Evolutionary conservation across 495 filamentous ascomycete genomes (phyloP).

Genomic region (Aspergillus affinis): DNA sequence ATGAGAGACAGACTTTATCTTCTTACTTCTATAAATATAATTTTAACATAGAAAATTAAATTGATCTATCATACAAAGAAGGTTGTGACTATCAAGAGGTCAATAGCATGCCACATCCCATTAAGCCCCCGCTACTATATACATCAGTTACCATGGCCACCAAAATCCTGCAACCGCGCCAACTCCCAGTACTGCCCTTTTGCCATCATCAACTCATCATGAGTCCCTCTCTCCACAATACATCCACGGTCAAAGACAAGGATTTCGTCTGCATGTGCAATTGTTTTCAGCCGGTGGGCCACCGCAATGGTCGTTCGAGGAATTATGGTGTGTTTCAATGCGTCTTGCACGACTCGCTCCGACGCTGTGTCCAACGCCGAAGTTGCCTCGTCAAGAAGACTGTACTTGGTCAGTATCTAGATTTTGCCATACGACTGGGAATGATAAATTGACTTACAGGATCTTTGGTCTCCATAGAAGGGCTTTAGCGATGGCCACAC

Average conservation of each 20-base stretch:
- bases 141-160: not conserved
- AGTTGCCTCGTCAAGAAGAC: slow-evolving; percentile 55
- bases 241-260: slow-evolving; percentile 40
- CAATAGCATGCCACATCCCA: no score
- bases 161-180: slow-evolving; percentile 17
- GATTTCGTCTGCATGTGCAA: slow-evolving; percentile 42
- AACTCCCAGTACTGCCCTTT: slow-evolving; percentile 42
- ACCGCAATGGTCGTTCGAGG: slow-evolving; percentile 41
- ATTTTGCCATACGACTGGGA: not conserved
- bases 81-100: no score
- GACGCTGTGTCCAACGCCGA: slow-evolving; percentile 58
- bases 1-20: no score
- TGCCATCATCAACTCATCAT: slow-evolving; percentile 34
- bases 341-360: slow-evolving; percentile 68
- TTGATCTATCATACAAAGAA: no score
- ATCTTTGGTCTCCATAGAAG: slow-evolving; percentile 40
- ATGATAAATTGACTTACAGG: slow-evolving; percentile 19
- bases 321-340: slow-evolving; percentile 43
- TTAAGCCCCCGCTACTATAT: no score
- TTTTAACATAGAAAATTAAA: no score
- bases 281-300: slow-evolving; percentile 46
- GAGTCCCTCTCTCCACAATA: slow-evolving; percentile 35
- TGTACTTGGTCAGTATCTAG: not conserved
- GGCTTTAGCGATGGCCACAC: slow-evolving; percentile 47
- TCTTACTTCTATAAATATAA: no score